Percentiles rank a stretch among this genome's conserved stretches.
These are phyloP conservation scores for Penicillium sp. DNA, from an alignment of 2,329 filamentous ascomycete species.

Conservation along the genomic window DNA sequence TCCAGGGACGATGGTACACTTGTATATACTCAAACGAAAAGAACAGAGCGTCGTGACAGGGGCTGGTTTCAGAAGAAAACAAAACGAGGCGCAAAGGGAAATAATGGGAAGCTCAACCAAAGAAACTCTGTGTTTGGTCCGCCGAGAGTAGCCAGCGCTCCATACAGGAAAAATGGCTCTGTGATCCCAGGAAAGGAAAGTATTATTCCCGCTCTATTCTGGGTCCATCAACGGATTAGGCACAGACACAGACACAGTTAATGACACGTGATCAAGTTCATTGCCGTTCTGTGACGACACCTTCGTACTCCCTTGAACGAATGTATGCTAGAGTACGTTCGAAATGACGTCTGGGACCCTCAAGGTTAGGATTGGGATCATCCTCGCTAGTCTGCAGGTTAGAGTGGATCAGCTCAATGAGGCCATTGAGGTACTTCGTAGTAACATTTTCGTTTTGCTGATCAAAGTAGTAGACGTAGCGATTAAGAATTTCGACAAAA, in stretches of 20 bases:
- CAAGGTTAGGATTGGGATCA: slow-evolving; percentile 70
- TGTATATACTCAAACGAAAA: slow-evolving; percentile 31
- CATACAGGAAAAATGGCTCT: neutral
- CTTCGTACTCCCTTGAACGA: slow-evolving; percentile 86
- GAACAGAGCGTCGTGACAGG: slow-evolving; percentile 14
- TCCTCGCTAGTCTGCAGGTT: slow-evolving; percentile 83
- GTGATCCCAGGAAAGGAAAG: neutral
- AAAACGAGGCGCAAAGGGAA: slow-evolving; percentile 8
- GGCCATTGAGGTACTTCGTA: slow-evolving; percentile 94
- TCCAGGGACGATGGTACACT: slow-evolving; percentile 31
- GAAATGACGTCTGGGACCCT: slow-evolving; percentile 92
- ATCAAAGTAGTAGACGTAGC: slow-evolving; percentile 99
- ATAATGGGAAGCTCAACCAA: slow-evolving; percentile 11
- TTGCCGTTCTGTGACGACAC: slow-evolving; percentile 73
- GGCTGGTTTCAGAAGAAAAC: slow-evolving; percentile 23
- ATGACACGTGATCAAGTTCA: neutral
- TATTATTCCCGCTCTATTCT: neutral
- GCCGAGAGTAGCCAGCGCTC: neutral
- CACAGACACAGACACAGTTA: neutral
- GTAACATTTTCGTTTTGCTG: slow-evolving; percentile 99
- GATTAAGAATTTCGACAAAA: slow-evolving; percentile 96
- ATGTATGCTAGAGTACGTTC: slow-evolving; percentile 95
- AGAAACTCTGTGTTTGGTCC: neutral
- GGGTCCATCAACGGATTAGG: neutral
- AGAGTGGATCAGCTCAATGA: slow-evolving; percentile 97